These are phyloP conservation scores for Microbotryum violaceum DNA, from an alignment of 1,284 basidiomycete species.

Conservation along the genomic window DNA sequence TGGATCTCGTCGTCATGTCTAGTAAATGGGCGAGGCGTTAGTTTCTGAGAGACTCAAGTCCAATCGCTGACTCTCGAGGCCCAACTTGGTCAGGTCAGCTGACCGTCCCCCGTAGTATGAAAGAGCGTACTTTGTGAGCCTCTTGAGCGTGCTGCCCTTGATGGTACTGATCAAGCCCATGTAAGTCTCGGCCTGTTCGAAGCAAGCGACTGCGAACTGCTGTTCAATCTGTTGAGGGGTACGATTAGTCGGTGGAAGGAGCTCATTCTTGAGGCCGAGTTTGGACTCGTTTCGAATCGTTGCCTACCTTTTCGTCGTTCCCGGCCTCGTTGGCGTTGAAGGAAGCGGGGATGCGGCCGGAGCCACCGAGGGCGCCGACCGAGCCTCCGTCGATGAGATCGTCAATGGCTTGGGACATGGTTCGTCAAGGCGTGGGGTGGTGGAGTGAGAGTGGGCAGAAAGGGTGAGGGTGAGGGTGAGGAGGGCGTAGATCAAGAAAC, in stretches of 20 bases:
- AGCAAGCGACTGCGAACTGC: constrained; percentile 96
- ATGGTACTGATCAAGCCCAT: constrained; percentile 88
- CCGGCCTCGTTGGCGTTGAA: constrained; percentile 24
- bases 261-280: background rate
- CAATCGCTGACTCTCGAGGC: background rate
- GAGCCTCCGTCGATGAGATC: constrained; percentile 22
- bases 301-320: constrained; percentile 20
- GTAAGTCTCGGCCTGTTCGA: constrained; percentile 93
- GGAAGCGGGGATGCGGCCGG: constrained; percentile 1
- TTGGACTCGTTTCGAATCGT: background rate
- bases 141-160: constrained; percentile 61
- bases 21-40: constrained; percentile 9
- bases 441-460: too few species aligned
- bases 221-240: constrained; percentile 71
- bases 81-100: background rate
- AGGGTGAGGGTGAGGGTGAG: too few species aligned
- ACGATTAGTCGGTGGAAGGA: background rate
- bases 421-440: too few species aligned
- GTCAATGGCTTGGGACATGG: constrained; percentile 15
- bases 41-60: constrained; percentile 1
- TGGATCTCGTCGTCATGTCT: constrained; percentile 90
- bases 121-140: constrained; percentile 60
- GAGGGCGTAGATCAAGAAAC: too few species aligned
- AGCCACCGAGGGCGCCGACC: constrained; percentile 3
- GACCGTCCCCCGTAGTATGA: too few species aligned